Evolutionary conservation across 2,329 filamentous ascomycete genomes (phyloP).

Genomic region (Aphanoascus verrucosus): DNA sequence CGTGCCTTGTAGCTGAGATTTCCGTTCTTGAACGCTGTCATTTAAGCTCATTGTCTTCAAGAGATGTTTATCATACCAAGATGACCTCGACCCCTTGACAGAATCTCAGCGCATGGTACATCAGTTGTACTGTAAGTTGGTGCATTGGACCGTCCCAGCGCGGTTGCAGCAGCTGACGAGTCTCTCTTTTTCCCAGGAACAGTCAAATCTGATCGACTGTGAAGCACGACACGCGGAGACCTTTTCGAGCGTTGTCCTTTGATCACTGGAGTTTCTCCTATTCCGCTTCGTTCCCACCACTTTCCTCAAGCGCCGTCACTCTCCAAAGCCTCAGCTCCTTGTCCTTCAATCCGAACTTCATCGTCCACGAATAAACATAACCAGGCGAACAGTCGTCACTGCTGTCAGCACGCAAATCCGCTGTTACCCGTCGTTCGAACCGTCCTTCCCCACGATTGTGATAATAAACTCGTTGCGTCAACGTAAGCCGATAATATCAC

Average conservation of each 20-base stretch:
- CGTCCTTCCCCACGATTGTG: too few species aligned
- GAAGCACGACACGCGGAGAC: not conserved
- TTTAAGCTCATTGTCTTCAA: not conserved
- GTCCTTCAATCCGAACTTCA: too few species aligned
- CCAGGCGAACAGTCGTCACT: too few species aligned
- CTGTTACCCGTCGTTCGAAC: too few species aligned
- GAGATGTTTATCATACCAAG: not conserved
- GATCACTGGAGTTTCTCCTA: not conserved
- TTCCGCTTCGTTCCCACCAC: too few species aligned
- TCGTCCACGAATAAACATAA: too few species aligned
- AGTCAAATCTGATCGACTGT: not conserved
- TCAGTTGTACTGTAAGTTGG: not conserved
- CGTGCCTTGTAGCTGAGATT: not conserved
- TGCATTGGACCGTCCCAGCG: not conserved
- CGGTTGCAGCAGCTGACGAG: not conserved
- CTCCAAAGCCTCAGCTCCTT: too few species aligned
- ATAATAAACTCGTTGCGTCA: not conserved
- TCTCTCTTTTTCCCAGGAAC: not conserved
- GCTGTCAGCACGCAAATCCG: too few species aligned
- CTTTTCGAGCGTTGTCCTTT: not conserved
- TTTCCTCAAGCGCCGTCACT: too few species aligned
- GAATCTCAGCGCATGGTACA: conserved; percentile 4
- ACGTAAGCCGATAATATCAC: not conserved
- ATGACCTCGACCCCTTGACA: conserved; percentile 1
- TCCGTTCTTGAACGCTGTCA: not conserved